Conservation (phyloP, 129 eudicot genomes). For the Artemisia argyi region DNA sequence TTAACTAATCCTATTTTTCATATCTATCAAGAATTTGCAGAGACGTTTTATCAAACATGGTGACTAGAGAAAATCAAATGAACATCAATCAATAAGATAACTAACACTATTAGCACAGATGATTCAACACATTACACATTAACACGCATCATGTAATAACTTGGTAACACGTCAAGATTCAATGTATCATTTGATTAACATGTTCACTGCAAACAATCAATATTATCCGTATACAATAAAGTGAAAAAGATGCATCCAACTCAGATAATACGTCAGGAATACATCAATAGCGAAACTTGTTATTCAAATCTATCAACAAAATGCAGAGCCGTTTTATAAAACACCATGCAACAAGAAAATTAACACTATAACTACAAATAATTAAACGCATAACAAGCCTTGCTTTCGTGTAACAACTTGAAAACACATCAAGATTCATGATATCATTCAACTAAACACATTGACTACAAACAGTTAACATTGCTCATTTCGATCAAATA, state of each 20-base stretch:
- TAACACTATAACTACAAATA: not conserved
- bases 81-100: not conserved
- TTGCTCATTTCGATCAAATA: too few species aligned
- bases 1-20: not conserved
- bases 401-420: not conserved
- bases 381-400: not conserved
- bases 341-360: not conserved
- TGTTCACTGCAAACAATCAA: too few species aligned
- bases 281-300: too few species aligned
- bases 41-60: slow-evolving; percentile 21
- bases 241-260: too few species aligned
- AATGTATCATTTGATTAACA: too few species aligned
- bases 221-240: too few species aligned
- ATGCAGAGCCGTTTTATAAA: slow-evolving; percentile 8
- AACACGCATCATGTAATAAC: not conserved
- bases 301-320: not conserved
- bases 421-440: slow-evolving; percentile 15
- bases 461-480: not conserved
- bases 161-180: not conserved
- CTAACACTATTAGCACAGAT: not conserved
- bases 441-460: not conserved
- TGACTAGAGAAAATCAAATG: slow-evolving; percentile 5
- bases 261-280: too few species aligned
- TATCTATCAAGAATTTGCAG: not conserved
- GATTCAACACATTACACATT: not conserved